A percentile compares a stretch with the other conserved stretches of the same genome.
phyloP scores from a whole-genome alignment of 169 alveolate genomes.

The Plasmodium gonderi region DNA sequence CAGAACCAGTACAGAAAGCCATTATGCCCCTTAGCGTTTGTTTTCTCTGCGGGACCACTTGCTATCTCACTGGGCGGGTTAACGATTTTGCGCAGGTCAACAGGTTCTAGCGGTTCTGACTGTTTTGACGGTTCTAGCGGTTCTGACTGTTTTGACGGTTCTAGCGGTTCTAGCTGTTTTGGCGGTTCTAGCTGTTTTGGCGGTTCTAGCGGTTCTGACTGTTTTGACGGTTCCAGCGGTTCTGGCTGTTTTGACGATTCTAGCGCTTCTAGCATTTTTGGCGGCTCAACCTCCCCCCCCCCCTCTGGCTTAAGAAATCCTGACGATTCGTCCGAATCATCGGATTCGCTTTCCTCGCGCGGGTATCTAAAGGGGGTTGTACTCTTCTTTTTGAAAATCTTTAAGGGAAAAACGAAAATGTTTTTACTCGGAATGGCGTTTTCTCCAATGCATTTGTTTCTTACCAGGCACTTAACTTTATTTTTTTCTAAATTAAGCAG shows the following conservation, averaged over 20 bases:
- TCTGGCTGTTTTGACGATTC: no score
- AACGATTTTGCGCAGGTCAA: not conserved
- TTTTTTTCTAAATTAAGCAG: slow-evolving; percentile 4
- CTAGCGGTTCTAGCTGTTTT: no score
- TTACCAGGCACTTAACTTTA: not conserved
- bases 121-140: no score
- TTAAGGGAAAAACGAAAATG: slow-evolving; percentile 15
- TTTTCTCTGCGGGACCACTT: not conserved
- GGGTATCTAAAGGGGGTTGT: not conserved
- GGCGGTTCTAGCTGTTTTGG: no score
- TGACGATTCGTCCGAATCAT: not conserved
- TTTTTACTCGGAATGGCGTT: slow-evolving; percentile 1
- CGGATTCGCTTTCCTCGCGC: not conserved
- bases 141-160: no score
- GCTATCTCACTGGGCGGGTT: not conserved
- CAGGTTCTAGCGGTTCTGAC: no score
- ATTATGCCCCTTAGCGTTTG: not conserved
- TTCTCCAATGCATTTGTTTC: slow-evolving; percentile 1
- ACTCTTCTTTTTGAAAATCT: not conserved
- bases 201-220: no score
- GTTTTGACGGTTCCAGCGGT: no score
- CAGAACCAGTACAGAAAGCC: not conserved
- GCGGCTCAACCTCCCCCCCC: no score
- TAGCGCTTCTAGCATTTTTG: no score
- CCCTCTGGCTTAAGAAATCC: no score